Evolutionary conservation across 2,329 filamentous ascomycete species (phyloP), one percentile per base, ranked within the genome.

Genomic region (Ophiocordyceps australis): DNA sequence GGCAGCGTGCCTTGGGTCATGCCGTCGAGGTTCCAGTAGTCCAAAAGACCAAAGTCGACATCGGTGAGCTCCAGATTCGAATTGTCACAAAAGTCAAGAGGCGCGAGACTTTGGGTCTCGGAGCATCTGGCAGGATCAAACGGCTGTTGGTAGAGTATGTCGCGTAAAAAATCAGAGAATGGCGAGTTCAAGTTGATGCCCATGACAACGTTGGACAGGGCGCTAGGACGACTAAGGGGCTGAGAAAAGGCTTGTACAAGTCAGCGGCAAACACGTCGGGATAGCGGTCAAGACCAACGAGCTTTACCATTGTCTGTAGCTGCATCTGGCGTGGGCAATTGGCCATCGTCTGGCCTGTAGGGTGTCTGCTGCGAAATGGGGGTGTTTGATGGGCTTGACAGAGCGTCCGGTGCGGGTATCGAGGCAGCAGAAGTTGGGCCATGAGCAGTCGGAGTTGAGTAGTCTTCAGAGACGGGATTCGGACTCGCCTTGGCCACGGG

Each of bases 81-180:
- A 30, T 65, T 51, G 27, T 59, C 52, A 32, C 57, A 62, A 33
- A 64, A 64, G 34, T 65, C 53, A 7, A 65, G 40, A 4, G 64
- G 50, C 12, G 49, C 49, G 10, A 58, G 43, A 1, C 52, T 54
- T 28, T 57, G 55, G 4, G 43, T 37, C 28, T 54, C 53, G n/a
- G 40, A 41, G 4, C 47, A 30, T 27, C 45, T 50, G n/a, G 42
- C 34, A 7, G 45, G 32, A 14, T 53, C 45, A 14, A 53, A 34
- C 2, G 51, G 45, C 20, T 56, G 52, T n/a, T 62, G 52, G 28
- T 58, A 64, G 11, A 66, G 45, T 9, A 65, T 51, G 22, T 62
- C 56, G 6, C 56, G 55, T 10, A 66, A 41, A 25, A 65, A 65
- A 26, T 62, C 57, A 12, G 54, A 52, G 32, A 65, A 64, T 2